These are phyloP conservation scores for Trypanosoma rangeli DNA, from an alignment of 208 protist species.

Conservation along the genomic window DNA sequence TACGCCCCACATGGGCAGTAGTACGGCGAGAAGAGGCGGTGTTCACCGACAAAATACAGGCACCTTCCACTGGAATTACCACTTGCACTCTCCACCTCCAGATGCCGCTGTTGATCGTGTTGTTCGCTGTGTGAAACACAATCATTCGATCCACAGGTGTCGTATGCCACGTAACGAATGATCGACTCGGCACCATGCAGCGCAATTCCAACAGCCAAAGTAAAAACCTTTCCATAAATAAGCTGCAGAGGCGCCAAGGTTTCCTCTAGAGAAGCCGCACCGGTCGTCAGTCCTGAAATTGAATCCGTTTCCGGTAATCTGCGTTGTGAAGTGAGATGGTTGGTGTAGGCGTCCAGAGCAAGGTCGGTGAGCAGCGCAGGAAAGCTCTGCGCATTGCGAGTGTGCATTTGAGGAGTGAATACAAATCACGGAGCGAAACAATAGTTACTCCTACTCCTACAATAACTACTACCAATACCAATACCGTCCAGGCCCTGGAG, in stretches of 20 bases:
- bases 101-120: not conserved
- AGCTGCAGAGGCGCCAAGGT: slow-evolving; percentile 71
- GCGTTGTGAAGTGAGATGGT: slow-evolving; percentile 29
- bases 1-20: slow-evolving; percentile 86
- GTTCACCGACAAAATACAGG: slow-evolving; percentile 77
- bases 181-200: slow-evolving; percentile 69
- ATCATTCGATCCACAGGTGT: slow-evolving; percentile 7
- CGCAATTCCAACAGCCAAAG: slow-evolving; percentile 73
- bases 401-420: not conserved
- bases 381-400: slow-evolving; percentile 28
- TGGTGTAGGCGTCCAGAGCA: slow-evolving; percentile 42
- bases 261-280: slow-evolving; percentile 36
- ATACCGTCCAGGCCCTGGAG: not conserved
- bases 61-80: slow-evolving; percentile 28
- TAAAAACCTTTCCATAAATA: slow-evolving; percentile 73
- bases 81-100: not conserved
- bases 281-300: not conserved
- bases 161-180: slow-evolving; percentile 53
- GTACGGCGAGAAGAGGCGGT: slow-evolving; percentile 69
- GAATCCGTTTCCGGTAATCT: not conserved
- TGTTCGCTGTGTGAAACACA: not conserved
- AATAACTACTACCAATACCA: not conserved
- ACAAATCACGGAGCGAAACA: slow-evolving; percentile 1
- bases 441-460: not conserved
- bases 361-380: slow-evolving; percentile 39